Conservation (phyloP, 2,329 filamentous ascomycete genomes). For the Helicocarpus griseus region DNA sequence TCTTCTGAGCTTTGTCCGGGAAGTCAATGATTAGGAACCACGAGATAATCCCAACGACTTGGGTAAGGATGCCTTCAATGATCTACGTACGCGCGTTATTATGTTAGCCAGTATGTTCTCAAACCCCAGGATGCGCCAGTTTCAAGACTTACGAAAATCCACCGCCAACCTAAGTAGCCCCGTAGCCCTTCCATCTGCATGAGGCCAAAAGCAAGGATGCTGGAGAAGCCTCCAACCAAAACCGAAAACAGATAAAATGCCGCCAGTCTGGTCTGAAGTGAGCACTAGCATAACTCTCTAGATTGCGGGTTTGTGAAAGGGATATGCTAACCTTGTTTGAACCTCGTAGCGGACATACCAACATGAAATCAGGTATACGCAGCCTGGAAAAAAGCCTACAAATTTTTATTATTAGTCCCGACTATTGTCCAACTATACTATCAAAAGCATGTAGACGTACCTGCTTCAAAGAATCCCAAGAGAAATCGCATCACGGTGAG, state of each 20-base stretch:
- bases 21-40: slow-evolving; percentile 29
- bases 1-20: slow-evolving; percentile 21
- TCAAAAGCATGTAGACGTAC: slow-evolving; percentile 42
- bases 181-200: slow-evolving; percentile 33
- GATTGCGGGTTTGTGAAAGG: slow-evolving; percentile 7
- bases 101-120: not conserved
- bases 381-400: slow-evolving; percentile 38
- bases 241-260: slow-evolving; percentile 42
- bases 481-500: not conserved
- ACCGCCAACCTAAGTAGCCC: slow-evolving; percentile 41
- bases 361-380: slow-evolving; percentile 57
- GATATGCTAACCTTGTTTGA: slow-evolving; percentile 24
- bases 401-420: slow-evolving; percentile 5
- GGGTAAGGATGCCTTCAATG: slow-evolving; percentile 36
- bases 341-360: slow-evolving; percentile 46
- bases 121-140: not conserved
- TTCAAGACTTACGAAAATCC: slow-evolving; percentile 38
- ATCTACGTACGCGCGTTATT: slow-evolving; percentile 17
- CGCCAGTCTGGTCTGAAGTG: slow-evolving; percentile 29
- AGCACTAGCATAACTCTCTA: slow-evolving; percentile 7
- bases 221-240: slow-evolving; percentile 38
- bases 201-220: slow-evolving; percentile 35
- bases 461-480: slow-evolving; percentile 9
- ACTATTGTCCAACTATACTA: not conserved
- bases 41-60: slow-evolving; percentile 14